Percentiles rank a stretch among this genome's conserved stretches.
Conservation (phyloP, 352 stramenopile species). For the Halophytophthora polymorphica region DNA sequence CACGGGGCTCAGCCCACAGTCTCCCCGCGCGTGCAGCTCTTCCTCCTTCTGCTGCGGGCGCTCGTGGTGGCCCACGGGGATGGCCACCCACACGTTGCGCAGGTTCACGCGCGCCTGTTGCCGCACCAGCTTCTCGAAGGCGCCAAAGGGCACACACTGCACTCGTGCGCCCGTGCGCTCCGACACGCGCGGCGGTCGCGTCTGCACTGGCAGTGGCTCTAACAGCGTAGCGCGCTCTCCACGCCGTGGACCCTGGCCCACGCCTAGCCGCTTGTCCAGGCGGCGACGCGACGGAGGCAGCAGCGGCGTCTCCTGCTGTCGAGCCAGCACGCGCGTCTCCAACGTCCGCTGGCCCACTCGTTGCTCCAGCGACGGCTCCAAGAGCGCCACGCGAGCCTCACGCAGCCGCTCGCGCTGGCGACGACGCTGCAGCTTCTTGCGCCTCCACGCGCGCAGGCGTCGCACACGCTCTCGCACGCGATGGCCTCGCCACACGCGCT, state of each 20-base stretch:
- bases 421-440: constrained; percentile 18
- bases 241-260: constrained; percentile 3
- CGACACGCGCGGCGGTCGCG: constrained; percentile 28
- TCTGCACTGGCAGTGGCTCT: constrained; percentile 33
- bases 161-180: constrained; percentile 28
- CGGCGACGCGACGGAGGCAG: constrained; percentile 6
- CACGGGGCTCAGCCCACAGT: constrained; percentile 11
- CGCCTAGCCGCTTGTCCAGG: constrained; percentile 4
- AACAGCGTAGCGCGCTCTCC: constrained; percentile 25
- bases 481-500: constrained; percentile 59
- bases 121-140: constrained; percentile 46
- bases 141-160: constrained; percentile 39
- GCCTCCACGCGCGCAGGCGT: constrained; percentile 21
- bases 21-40: background rate
- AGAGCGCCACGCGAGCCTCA: constrained; percentile 27
- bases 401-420: constrained; percentile 32
- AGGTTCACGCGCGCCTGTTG: constrained; percentile 46
- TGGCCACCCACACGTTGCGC: constrained; percentile 58
- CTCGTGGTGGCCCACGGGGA: constrained; percentile 34
- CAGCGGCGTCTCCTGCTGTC: constrained; percentile 31
- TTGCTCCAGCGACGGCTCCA: constrained; percentile 23
- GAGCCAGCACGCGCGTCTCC: constrained; percentile 24
- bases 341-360: constrained; percentile 8
- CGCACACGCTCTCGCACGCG: constrained; percentile 25
- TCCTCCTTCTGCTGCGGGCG: background rate